Evolutionary conservation across 257 asterid species (phyloP), one percentile per base, ranked within the genome.

Genomic region (Solanum etuberosum): DNA sequence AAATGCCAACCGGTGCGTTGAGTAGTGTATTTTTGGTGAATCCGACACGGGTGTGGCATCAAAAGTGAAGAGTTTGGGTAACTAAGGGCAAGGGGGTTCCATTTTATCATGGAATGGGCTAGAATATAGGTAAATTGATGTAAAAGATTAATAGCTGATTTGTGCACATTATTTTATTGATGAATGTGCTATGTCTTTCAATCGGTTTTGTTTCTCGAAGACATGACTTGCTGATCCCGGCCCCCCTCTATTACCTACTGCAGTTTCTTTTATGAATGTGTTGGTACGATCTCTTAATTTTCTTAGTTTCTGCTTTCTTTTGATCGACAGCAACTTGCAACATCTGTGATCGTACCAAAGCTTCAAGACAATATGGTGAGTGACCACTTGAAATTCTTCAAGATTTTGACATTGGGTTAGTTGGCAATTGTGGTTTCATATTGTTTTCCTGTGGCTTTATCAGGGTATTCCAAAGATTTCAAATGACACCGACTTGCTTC

Each of bases 401-500:
- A 31, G 7, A 48, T 32, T 48, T 81, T 48, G 43, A 81, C 20
- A 9, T 73, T 48, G 68, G 3, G 29, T 48, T 81, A 48, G 18
- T 81, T 48, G 42, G 68, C 68, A 3, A 81, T 81, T 81, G 43
- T 81, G 20, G 85, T 48, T 48, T 81, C 31, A 29, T 81, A 29
- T 18, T 18, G 2, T 78, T 81, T 48, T 81, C 68, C 68, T 81
- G 16, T 81, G 20, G 10, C 68, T 32, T 48, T 31, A 51, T 31
- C 71, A 86, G 88, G 88, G 68, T 27, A 31, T 77, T 37, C 78
- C 88, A 10, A 78, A 78, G 84, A 43, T 78, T 43, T 78, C 84
- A 27, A 86, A 86, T 21, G 88, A 86, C 77, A 20, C 81, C 13
- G 88, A 86, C 71, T 77, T 86, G 86, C 70, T 86, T 65, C 83